Conservation (phyloP, 345 rosid species). For the Atalantia buxifolia region DNA sequence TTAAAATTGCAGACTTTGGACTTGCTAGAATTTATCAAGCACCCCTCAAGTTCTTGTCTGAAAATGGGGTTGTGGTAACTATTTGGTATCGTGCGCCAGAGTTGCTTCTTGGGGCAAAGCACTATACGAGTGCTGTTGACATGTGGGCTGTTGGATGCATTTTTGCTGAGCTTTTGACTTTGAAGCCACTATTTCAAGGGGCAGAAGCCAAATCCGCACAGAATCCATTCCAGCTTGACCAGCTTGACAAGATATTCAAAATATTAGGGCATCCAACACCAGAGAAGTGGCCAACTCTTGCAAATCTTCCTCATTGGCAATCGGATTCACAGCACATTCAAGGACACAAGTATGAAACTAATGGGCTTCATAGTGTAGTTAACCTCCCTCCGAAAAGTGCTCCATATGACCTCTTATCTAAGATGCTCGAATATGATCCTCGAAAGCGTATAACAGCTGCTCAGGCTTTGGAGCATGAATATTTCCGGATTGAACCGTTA, state of each 20-base stretch:
- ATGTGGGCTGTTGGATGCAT: constrained; percentile 99
- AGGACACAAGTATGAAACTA: constrained; percentile 69
- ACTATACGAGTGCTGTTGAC: constrained; percentile 94
- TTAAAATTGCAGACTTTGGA: constrained; percentile 97
- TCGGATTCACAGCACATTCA: constrained; percentile 74
- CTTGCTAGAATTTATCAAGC: constrained; percentile 96
- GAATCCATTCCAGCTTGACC: constrained; percentile 93
- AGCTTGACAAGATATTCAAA: constrained; percentile 98
- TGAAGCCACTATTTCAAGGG: constrained; percentile 97
- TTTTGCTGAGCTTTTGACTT: constrained; percentile 91
- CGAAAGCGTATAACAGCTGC: constrained; percentile 89
- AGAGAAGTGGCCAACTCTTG: constrained; percentile 94
- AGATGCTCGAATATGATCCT: constrained; percentile 96
- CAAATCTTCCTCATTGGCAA: constrained; percentile 88
- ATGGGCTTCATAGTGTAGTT: constrained; percentile 66
- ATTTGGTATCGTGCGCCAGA: constrained; percentile 99
- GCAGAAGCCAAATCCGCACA: constrained; percentile 81
- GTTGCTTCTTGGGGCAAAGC: constrained; percentile 96
- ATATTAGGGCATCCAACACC: constrained; percentile 91
- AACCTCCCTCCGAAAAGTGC: constrained; percentile 59
- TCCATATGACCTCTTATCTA: constrained; percentile 80
- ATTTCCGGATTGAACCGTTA: constrained; percentile 72
- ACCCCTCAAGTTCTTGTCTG: constrained; percentile 75
- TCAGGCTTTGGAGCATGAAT: constrained; percentile 95
- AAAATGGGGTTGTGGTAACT: constrained; percentile 97